Base-by-base conservation (phyloP, 2,329 filamentous ascomycete species). In the Sarocladium brachiariae region DNA sequence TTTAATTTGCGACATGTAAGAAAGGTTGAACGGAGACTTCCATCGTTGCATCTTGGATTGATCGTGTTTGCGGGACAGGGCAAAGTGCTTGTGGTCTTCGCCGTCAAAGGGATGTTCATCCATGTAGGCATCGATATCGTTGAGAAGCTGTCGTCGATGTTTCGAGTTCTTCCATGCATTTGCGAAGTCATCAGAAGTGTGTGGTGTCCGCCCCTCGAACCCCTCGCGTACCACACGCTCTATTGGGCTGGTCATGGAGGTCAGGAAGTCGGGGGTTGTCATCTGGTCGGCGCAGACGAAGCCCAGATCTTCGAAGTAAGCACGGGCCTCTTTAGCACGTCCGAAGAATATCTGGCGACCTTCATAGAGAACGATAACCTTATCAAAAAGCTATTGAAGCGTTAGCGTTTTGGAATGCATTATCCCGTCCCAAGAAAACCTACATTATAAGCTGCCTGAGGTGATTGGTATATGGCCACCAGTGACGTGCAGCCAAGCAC, bases 401-500 rank as follows among this genome's bases (percentile, higher is more conserved):
- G 23, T 43, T 19, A 43, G 39, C 23, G 23, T 7, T 7, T 9
- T 23, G 10, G 37, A 39, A 39, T 4, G 10, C 10, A 19, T 7
- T 19, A 5, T 21, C 16, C 7, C 11, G 4, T 5, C 7, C 23
- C 19, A 19, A 11, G 23, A 7, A n/a, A 35, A 37, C 31, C 33
- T 16, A 37, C 46, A 58, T 86, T 84, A 61, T 86, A 89, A 51
- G 77, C 78, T 48, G 68, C 72, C 62, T 83, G 79, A 1, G 79
- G 77, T 3, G 85, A 78, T 65, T 89, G 84, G 66, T 89, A 89
- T 65, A 89, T 88, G 55, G 85, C 85, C 30, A 89, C 85, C 54
- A 76, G 76, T 23, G 83, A 81, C 2, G 84, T 85, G 61, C 70
- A 80, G 54, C 76, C 75, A 54, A 82, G 84, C 27, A 88, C 74